Base-by-base conservation (phyloP, 1,284 basidiomycete genomes). In the Wolfiporia cocos region DNA sequence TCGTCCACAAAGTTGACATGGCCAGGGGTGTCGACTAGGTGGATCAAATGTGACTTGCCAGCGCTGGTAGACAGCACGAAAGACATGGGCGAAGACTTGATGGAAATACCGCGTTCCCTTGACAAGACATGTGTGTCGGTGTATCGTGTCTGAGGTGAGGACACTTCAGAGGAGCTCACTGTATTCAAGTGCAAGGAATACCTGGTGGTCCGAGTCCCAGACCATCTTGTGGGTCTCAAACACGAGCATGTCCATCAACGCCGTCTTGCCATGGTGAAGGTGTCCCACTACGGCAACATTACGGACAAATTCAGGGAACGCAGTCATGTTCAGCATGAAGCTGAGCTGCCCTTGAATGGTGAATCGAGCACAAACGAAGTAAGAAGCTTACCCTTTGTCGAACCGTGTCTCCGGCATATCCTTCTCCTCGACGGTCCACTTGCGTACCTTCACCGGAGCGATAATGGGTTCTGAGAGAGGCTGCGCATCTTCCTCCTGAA, bases 1-100 rank as follows among this genome's bases (percentile, higher is more conserved):
- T 99, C 96, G 59, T 99, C 96, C 15, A 92, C 77, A 62, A 99
- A 99, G 67, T 99, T 99, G 48, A 94, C 88, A 60, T 99, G 96
- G 20, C 96, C 96, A 1, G 96, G 96, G 0, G 96, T 99, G 66
- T 99, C 96, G 57, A 99, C 84, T 31, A 98, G 64, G 66, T 99
- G 95, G 48, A 98, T 62, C 5, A 99, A 74, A 64, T 94, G 86
- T 2, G 92, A 96, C 70, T 99, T 99, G 47, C 92, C 92, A 29
- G 76, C 70, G 4, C 92, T 93, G n/a, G 81, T 89, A 14, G 81
- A 78, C 9, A 98, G 72, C 36, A 99, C 73, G 40, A 99, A 76
- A 11, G 93, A 96, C 81, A 99, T 94, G 5, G 96, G 93, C 0
- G 89, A 90, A 2, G 94, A 93, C 68, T 98, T 99, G 62, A 99